Evolutionary conservation across 345 rosid genomes (phyloP), one percentile per base, ranked within the genome.

Genomic region (Excoecaria agallocha): DNA sequence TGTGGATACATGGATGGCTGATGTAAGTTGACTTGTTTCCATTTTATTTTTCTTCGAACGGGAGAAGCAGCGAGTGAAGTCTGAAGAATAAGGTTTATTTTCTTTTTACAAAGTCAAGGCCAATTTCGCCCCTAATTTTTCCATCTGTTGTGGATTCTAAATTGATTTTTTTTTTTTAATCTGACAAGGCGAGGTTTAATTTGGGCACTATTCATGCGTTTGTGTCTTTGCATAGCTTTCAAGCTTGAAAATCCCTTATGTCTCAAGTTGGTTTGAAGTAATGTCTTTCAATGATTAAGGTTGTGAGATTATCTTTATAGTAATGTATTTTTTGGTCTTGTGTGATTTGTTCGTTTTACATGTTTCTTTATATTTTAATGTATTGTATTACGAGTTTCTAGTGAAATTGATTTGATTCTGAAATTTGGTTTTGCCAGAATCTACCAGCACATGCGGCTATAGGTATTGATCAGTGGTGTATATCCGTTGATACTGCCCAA

Each of bases 381-480:
- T 60, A 12, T 25, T 19, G 4, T 54, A 49, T 24, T 19, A 25
- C 61, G 48, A 45, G 20, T 60, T 64, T 76, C 30, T 78, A 11
- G 50, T 58, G 24, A 39, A 30, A 48, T 37, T 69, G 60, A 72
- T 37, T 68, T 43, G 15, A 30, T 43, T 6, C 54, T 70, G 49
- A 63, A 39, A 41, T 65, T 70, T 71, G 59, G 13, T 69, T 76
- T 68, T 63, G 69, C 81, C 84, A 95, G 99, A 93, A 90, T 80
- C 81, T 95, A 59, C 87, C 88, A 6, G 83, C 68, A 22, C 88
- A 81, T 45, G 99, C 94, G 16, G 84, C 87, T 46, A 71, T 95
- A 51, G 98, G 98, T 70, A 82, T 90, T 82, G 94, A 93, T 73
- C 88, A 91, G 45, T 93, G 96, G 98, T 91, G 98, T 75, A 85